These are phyloP conservation scores for Trametes hirsuta DNA, from an alignment of 1,284 basidiomycete species.

Conservation along the genomic window DNA sequence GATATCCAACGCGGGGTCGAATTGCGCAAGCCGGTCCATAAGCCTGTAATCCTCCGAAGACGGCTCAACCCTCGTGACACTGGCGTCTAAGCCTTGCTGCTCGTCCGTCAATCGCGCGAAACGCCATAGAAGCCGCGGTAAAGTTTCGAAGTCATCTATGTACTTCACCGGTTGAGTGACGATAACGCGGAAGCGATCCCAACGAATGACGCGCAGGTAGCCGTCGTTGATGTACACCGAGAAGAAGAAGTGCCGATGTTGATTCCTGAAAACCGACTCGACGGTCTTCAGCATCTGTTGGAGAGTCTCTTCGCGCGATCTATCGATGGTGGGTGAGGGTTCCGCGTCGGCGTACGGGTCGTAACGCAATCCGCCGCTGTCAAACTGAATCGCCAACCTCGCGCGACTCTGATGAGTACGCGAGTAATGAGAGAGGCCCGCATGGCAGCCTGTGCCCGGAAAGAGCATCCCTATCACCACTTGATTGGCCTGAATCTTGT, in stretches of 20 bases:
- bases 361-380: background rate
- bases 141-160: background rate
- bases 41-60: constrained; percentile 1
- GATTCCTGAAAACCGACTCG: background rate
- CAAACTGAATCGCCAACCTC: background rate
- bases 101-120: constrained; percentile 3
- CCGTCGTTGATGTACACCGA: background rate
- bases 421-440: too few species aligned
- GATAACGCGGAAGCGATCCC: background rate
- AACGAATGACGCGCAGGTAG: background rate
- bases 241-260: background rate
- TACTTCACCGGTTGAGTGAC: background rate
- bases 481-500: background rate
- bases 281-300: background rate
- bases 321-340: background rate
- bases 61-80: background rate
- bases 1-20: background rate
- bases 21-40: background rate
- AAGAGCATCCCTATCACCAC: background rate
- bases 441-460: too few species aligned
- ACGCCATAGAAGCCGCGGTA: constrained; percentile 5
- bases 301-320: background rate
- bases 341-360: background rate
- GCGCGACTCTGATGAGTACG: background rate
- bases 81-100: constrained; percentile 13